phyloP scores from a whole-genome alignment of 106 monocot genomes.

The Dioscorea alata region DNA sequence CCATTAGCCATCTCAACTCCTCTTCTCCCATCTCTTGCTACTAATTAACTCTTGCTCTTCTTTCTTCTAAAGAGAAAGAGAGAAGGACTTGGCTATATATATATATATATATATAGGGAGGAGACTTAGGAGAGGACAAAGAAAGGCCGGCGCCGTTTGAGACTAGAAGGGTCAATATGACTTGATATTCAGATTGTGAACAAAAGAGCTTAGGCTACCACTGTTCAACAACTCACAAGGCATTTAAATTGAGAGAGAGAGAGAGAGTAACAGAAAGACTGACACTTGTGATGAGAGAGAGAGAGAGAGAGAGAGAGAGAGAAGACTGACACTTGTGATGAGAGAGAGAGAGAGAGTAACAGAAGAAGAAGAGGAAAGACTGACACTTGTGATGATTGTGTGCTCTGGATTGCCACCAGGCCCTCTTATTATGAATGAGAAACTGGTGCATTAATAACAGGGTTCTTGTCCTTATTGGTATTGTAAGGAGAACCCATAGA shows the following conservation, averaged over 20 bases:
- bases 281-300: too few species aligned
- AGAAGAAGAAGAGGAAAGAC: neutral
- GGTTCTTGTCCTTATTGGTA: too few species aligned
- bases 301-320: neutral
- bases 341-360: neutral
- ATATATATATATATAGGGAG: neutral
- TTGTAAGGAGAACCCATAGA: too few species aligned
- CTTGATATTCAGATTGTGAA: too few species aligned
- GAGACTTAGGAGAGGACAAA: neutral
- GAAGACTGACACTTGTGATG: constrained; percentile 4
- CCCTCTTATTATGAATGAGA: constrained; percentile 2
- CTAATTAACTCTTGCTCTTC: neutral
- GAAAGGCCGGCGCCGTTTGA: constrained; percentile 38
- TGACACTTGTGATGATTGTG: constrained; percentile 8
- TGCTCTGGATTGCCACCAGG: constrained; percentile 5
- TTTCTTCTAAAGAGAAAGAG: neutral
- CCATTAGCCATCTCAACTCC: constrained; percentile 11
- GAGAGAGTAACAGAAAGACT: too few species aligned
- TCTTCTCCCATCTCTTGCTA: constrained; percentile 2
- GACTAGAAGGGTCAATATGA: constrained; percentile 16
- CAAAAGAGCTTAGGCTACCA: too few species aligned
- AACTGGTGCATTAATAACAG: too few species aligned
- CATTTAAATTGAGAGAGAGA: neutral
- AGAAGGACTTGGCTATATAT: constrained; percentile 10
- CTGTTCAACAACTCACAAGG: too few species aligned